Evolutionary conservation across 2,329 filamentous ascomycete species (phyloP).

Genomic region (Xylaria sp.): DNA sequence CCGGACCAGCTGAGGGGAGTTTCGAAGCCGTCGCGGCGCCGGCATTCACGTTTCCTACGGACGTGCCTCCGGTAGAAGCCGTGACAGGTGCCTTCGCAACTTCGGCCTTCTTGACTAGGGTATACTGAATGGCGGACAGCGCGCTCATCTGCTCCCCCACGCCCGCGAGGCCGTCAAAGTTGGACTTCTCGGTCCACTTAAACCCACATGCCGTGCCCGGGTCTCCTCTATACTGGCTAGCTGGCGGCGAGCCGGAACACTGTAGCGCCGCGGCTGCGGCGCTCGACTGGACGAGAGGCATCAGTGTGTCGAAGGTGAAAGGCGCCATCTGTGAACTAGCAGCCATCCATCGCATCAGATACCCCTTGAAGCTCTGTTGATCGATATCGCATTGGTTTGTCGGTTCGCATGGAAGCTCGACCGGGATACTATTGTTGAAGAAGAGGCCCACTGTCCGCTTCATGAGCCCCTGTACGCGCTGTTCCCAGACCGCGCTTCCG

Average conservation of each 20-base stretch:
- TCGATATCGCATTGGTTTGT: conserved; percentile 72
- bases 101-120: conserved; percentile 56
- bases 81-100: conserved; percentile 58
- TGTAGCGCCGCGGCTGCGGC: conserved; percentile 63
- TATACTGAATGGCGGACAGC: conserved; percentile 71
- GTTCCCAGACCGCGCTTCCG: conserved; percentile 63
- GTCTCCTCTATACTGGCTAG: conserved; percentile 60
- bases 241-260: conserved; percentile 60
- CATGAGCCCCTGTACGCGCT: conserved; percentile 68
- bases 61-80: conserved; percentile 68
- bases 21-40: conserved; percentile 50
- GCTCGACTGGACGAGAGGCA: conserved; percentile 61
- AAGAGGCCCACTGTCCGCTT: conserved; percentile 64
- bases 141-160: conserved; percentile 78
- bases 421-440: conserved; percentile 65
- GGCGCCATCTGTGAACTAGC: conserved; percentile 66
- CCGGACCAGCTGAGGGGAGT: conserved; percentile 50
- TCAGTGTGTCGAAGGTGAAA: conserved; percentile 61
- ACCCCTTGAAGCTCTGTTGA: conserved; percentile 81
- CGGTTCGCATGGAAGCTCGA: conserved; percentile 74
- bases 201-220: conserved; percentile 74
- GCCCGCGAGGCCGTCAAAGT: conserved; percentile 69
- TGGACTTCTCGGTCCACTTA: conserved; percentile 64
- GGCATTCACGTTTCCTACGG: conserved; percentile 61
- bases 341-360: conserved; percentile 74